phyloP scores from a whole-genome alignment of 768 basidiomycete species.

The Kwoniella sp. region DNA sequence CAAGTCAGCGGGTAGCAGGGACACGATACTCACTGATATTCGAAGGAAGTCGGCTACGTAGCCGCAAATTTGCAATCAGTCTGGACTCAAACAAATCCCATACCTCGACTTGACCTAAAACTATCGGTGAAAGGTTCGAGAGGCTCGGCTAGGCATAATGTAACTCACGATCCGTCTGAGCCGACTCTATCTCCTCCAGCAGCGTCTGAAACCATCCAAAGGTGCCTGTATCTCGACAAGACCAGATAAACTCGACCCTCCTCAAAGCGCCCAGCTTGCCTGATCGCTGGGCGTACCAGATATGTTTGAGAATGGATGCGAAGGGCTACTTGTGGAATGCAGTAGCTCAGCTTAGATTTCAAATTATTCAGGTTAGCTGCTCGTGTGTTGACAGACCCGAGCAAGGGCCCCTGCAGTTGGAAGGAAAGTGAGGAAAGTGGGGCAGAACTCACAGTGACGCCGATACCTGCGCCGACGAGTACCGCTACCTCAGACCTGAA shows the following conservation, averaged over 20 bases:
- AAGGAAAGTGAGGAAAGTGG: too few species aligned
- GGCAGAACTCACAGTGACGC: slow-evolving; percentile 65
- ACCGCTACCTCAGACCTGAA: slow-evolving; percentile 83
- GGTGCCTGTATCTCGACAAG: slow-evolving; percentile 62
- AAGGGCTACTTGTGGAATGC: slow-evolving; percentile 63
- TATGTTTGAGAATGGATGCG: slow-evolving; percentile 90
- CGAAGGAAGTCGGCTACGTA: slow-evolving; percentile 90
- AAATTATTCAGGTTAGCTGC: too few species aligned
- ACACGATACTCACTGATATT: slow-evolving; percentile 62
- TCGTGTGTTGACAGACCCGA: too few species aligned
- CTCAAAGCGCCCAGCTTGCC: slow-evolving; percentile 76
- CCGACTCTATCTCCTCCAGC: slow-evolving; percentile 81
- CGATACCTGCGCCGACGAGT: slow-evolving; percentile 92
- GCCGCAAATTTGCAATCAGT: too few species aligned
- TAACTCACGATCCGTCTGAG: slow-evolving; percentile 81
- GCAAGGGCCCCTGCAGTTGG: too few species aligned
- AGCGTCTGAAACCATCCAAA: slow-evolving; percentile 96
- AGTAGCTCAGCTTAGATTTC: too few species aligned
- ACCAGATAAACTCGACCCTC: slow-evolving; percentile 92
- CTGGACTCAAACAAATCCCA: too few species aligned
- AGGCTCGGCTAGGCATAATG: neutral
- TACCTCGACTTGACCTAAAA: neutral
- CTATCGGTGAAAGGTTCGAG: too few species aligned
- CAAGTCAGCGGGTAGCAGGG: too few species aligned
- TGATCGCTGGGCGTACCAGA: slow-evolving; percentile 87